Percentiles rank a stretch among this genome's conserved stretches.
Conservation (phyloP, 441 rosid species). For the Brassica balearica region DNA sequence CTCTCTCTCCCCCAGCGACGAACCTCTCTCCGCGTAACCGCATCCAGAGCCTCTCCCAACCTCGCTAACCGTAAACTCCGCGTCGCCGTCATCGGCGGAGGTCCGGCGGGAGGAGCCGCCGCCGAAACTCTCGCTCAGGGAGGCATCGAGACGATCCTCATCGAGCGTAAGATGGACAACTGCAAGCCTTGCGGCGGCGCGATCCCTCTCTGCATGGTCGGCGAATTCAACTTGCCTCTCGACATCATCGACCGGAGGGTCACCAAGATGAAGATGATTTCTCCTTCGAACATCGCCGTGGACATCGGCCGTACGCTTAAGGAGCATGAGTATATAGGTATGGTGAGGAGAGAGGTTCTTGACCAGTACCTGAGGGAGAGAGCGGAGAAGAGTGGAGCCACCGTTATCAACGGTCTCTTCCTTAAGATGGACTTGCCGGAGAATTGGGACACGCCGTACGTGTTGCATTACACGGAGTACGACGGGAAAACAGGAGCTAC, state of each 20-base stretch:
- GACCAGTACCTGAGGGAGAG: constrained; percentile 76
- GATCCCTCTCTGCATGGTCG: constrained; percentile 92
- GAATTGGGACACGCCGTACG: constrained; percentile 56
- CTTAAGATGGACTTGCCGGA: constrained; percentile 78
- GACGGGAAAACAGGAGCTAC: constrained; percentile 66
- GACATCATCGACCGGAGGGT: constrained; percentile 87
- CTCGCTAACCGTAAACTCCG: constrained; percentile 73
- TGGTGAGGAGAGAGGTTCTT: constrained; percentile 88
- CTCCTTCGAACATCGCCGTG: constrained; percentile 88
- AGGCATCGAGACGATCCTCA: constrained; percentile 83
- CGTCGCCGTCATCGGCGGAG: constrained; percentile 88
- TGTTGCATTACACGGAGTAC: constrained; percentile 82
- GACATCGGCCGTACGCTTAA: constrained; percentile 85
- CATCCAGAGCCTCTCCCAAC: constrained; percentile 65
- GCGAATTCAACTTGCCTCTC: constrained; percentile 82
- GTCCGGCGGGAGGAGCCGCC: constrained; percentile 83
- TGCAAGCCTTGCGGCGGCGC: constrained; percentile 96
- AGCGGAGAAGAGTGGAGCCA: constrained; percentile 77
- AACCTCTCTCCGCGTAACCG: constrained; percentile 50
- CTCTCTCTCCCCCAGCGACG: constrained; percentile 32
- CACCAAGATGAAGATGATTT: constrained; percentile 95
- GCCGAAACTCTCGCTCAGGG: constrained; percentile 78
- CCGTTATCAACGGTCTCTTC: constrained; percentile 78
- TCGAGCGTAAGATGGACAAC: constrained; percentile 88
- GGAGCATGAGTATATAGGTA: constrained; percentile 92